Percentiles rank a stretch among this genome's conserved stretches.
Evolutionary conservation across 805 yeast genomes (phyloP).

Genomic region (Candida ascalaphidarum): DNA sequence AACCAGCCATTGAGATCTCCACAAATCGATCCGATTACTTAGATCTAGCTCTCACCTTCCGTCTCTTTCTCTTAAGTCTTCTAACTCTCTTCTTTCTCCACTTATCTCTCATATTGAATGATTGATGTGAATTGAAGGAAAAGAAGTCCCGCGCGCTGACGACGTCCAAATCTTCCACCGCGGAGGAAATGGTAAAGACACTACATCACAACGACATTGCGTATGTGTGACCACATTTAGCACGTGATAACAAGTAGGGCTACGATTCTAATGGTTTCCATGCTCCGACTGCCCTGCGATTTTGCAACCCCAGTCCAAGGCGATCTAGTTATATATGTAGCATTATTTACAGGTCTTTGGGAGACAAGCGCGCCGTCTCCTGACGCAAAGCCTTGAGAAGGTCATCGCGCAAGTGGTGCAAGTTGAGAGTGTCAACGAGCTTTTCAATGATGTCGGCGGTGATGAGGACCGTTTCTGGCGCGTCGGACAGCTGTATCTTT

Average conservation of each 20-base stretch:
- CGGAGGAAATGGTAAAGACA: too few species aligned
- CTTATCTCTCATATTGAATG: slow-evolving; percentile 78
- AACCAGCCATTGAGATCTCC: too few species aligned
- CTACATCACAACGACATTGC: too few species aligned
- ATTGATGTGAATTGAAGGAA: slow-evolving; percentile 14
- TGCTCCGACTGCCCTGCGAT: too few species aligned
- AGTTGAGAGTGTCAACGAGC: slow-evolving; percentile 36
- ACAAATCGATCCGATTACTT: slow-evolving; percentile 42
- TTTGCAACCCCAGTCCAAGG: too few species aligned
- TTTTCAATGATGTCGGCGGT: slow-evolving; percentile 37
- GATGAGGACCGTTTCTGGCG: slow-evolving; percentile 26
- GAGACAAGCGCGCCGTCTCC: too few species aligned
- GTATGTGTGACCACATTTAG: too few species aligned
- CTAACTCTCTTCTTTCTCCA: slow-evolving; percentile 99
- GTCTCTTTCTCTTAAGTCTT: slow-evolving; percentile 99
- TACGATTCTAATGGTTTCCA: too few species aligned
- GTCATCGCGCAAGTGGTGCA: slow-evolving; percentile 35
- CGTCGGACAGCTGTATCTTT: slow-evolving; percentile 1
- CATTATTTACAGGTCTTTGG: slow-evolving; percentile 6
- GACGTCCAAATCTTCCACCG: too few species aligned
- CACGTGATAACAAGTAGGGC: too few species aligned
- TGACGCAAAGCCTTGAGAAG: slow-evolving; percentile 46
- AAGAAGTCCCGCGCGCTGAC: slow-evolving; percentile 3
- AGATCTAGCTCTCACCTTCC: slow-evolving; percentile 99
- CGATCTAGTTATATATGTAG: too few species aligned